These are phyloP conservation scores for Discostella stelligeroides DNA, from an alignment of 108 stramenopile genomes.

Conservation along the genomic window DNA sequence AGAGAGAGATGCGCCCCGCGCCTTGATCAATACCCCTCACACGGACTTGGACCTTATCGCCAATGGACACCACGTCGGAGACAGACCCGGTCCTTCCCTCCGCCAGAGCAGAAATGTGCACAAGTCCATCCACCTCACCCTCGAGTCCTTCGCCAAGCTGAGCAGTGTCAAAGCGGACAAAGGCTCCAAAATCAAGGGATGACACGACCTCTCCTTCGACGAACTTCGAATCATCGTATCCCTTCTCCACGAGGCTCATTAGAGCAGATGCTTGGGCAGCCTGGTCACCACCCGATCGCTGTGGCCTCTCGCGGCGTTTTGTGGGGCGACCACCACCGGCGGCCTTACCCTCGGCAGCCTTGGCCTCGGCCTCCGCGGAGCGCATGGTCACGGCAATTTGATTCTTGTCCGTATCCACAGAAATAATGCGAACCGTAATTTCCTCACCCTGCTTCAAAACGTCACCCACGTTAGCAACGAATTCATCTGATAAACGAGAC, in stretches of 20 bases:
- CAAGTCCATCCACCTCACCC: conserved; percentile 86
- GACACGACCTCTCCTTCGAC: conserved; percentile 90
- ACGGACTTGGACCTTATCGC: conserved; percentile 85
- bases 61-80: conserved; percentile 58
- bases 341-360: conserved; percentile 44
- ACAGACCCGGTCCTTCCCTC: conserved; percentile 68
- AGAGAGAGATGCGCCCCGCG: conserved; percentile 73
- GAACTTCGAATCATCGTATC: conserved; percentile 77
- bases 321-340: conserved; percentile 25
- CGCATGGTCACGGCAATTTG: conserved; percentile 86
- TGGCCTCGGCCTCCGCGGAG: conserved; percentile 75
- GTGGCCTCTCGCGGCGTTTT: conserved; percentile 55
- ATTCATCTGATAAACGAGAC: conserved; percentile 88
- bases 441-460: conserved; percentile 86
- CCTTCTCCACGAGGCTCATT: conserved; percentile 66
- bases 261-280: conserved; percentile 69
- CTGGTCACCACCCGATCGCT: conserved; percentile 59
- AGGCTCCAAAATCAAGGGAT: conserved; percentile 90
- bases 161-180: conserved; percentile 86
- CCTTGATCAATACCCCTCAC: conserved; percentile 65
- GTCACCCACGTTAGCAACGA: conserved; percentile 82
- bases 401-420: conserved; percentile 86
- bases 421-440: conserved; percentile 85
- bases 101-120: conserved; percentile 83
- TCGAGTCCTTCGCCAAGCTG: conserved; percentile 65